Conservation (phyloP, 805 yeast species). For the Lachancea nothofagi region DNA sequence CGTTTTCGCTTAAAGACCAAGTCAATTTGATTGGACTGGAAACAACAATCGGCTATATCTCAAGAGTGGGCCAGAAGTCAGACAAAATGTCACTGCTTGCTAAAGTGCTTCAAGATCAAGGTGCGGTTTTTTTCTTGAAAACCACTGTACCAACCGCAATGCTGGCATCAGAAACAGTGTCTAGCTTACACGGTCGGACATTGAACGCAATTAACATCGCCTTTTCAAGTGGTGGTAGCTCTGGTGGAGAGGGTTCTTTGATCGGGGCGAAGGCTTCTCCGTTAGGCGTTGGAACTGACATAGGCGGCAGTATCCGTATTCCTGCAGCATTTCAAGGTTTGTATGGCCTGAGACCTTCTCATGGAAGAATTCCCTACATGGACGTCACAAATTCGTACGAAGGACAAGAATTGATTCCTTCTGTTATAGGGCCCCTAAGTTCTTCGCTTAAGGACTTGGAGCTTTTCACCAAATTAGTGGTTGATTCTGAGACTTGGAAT, state of each 20-base stretch:
- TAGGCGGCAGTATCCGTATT: constrained; percentile 57
- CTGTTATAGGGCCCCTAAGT: constrained; percentile 53
- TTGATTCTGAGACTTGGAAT: constrained; percentile 41
- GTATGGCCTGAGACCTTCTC: constrained; percentile 24
- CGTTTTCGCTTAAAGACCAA: constrained; percentile 51
- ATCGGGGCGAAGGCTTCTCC: constrained; percentile 50
- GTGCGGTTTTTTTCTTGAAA: constrained; percentile 55
- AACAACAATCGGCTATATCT: constrained; percentile 23
- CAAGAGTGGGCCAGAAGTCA: constrained; percentile 15
- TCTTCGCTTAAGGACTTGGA: constrained; percentile 46
- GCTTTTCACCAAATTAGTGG: constrained; percentile 41
- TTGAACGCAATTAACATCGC: constrained; percentile 46
- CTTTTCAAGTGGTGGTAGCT: constrained; percentile 54
- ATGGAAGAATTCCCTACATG: constrained; percentile 23
- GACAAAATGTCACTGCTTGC: constrained; percentile 22
- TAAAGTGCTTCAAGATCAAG: constrained; percentile 26
- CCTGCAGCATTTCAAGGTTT: constrained; percentile 54
- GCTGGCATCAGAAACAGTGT: constrained; percentile 56
- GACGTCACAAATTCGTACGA: constrained; percentile 38
- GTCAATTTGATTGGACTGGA: constrained; percentile 22
- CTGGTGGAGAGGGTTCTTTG: constrained; percentile 60
- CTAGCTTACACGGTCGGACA: constrained; percentile 50
- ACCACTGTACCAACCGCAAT: constrained; percentile 57
- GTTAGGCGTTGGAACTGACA: constrained; percentile 56
- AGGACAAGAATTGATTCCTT: constrained; percentile 52